A percentile compares a stretch with the other conserved stretches of the same genome.
Conservation (phyloP, 129 eudicot species). For the Lactuca sativa region DNA sequence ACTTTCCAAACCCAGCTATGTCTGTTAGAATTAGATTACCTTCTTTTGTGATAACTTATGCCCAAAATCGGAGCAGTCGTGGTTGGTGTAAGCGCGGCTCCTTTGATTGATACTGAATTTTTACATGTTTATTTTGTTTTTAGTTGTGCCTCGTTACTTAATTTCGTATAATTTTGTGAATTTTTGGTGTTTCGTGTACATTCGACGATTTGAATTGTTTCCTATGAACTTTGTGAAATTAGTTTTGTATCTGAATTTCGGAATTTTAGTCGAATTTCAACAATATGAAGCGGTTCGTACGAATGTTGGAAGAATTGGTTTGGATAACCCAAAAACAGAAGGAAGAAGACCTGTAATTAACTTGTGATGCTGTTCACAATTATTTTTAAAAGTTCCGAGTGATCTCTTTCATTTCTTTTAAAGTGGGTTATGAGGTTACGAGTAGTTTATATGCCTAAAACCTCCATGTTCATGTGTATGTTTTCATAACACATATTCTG, state of each 20-base stretch:
- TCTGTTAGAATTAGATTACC: neutral
- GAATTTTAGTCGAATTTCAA: slow-evolving; percentile 1
- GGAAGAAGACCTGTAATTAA: too few species aligned
- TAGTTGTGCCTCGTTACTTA: slow-evolving; percentile 1
- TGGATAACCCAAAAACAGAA: neutral
- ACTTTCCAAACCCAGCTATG: slow-evolving; percentile 13
- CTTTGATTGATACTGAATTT: neutral
- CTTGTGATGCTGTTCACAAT: too few species aligned
- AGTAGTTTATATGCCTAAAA: slow-evolving; percentile 1
- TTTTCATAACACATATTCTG: neutral
- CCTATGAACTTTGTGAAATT: slow-evolving; percentile 1
- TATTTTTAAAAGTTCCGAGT: too few species aligned
- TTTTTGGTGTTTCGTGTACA: slow-evolving; percentile 15
- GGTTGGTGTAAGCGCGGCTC: slow-evolving; percentile 10
- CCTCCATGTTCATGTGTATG: slow-evolving; percentile 16
- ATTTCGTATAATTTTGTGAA: slow-evolving; percentile 1
- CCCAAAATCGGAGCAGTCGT: slow-evolving; percentile 5
- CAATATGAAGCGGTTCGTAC: neutral
- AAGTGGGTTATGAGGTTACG: too few species aligned
- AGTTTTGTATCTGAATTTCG: neutral
- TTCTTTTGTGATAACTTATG: slow-evolving; percentile 3
- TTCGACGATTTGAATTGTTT: neutral
- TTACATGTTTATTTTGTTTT: slow-evolving; percentile 13
- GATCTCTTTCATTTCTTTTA: too few species aligned
- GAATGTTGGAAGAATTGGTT: neutral